Evolutionary conservation across 208 protist species (phyloP).

Genomic region (Plasmodiophora brassicae): DNA sequence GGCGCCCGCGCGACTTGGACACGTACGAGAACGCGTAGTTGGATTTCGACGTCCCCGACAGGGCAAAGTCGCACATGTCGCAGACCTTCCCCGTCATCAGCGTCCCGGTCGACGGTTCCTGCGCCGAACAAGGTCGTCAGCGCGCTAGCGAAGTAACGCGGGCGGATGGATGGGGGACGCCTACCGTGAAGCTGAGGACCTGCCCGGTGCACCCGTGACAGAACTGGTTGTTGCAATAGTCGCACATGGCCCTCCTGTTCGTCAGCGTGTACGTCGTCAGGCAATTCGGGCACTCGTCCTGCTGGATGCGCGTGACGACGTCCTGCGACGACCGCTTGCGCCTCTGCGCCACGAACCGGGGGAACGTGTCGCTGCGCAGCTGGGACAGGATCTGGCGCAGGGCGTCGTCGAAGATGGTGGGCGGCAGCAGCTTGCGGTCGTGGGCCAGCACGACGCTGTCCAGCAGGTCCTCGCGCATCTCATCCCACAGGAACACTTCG

Average conservation of each 20-base stretch:
- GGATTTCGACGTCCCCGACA: not conserved
- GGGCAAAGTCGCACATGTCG: conserved; percentile 2
- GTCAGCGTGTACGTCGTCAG: not conserved
- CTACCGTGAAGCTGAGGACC: not conserved
- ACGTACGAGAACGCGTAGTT: not conserved
- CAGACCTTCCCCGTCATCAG: not conserved
- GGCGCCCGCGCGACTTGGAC: not conserved
- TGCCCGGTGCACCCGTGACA: not conserved
- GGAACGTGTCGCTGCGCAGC: not conserved
- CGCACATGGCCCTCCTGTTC: not conserved
- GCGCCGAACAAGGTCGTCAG: no score
- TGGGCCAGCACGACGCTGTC: not conserved
- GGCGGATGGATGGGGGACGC: no score
- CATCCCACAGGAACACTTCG: not conserved
- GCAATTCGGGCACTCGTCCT: not conserved
- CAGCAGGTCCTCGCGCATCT: not conserved
- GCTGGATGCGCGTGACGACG: not conserved
- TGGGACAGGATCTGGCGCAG: not conserved
- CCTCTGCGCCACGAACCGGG: not conserved
- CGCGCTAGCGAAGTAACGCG: no score
- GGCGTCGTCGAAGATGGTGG: not conserved
- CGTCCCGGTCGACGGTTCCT: not conserved
- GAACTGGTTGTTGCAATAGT: not conserved
- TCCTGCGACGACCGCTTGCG: not conserved
- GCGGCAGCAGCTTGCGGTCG: not conserved